Conservation (phyloP, 495 filamentous ascomycete species). For the Aspergillus funiculosus region DNA sequence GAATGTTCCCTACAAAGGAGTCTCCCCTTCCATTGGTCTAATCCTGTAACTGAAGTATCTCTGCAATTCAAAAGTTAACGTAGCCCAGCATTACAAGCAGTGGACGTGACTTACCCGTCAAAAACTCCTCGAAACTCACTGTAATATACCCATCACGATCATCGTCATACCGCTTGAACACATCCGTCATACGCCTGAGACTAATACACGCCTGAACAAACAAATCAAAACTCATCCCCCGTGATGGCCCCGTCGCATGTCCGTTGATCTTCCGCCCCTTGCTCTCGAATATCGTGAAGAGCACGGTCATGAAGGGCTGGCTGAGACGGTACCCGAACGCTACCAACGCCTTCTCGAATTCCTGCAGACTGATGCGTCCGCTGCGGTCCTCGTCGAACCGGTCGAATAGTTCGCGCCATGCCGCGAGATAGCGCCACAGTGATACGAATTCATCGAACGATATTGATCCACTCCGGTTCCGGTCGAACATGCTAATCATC, state of each 20-base stretch:
- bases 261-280: conserved; percentile 33
- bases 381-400: conserved; percentile 85
- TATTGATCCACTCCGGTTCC: conserved; percentile 78
- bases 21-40: conserved; percentile 18
- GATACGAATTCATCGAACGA: conserved; percentile 92
- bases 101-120: conserved; percentile 49
- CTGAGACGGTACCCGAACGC: conserved; percentile 93
- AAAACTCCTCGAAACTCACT: conserved; percentile 74
- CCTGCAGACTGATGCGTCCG: conserved; percentile 77
- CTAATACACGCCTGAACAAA: conserved; percentile 97
- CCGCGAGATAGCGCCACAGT: conserved; percentile 89
- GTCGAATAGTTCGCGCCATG: conserved; percentile 92
- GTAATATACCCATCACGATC: conserved; percentile 91
- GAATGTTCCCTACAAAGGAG: not conserved
- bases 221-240: conserved; percentile 88
- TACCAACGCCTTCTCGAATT: conserved; percentile 86
- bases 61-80: conserved; percentile 16
- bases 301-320: conserved; percentile 68
- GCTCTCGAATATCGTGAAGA: conserved; percentile 66
- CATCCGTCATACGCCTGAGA: conserved; percentile 96
- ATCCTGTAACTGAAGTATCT: conserved; percentile 40
- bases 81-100: not conserved
- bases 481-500: conserved; percentile 99
- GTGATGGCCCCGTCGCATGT: conserved; percentile 27
- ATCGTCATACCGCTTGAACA: conserved; percentile 98